Conservation (phyloP, 495 filamentous ascomycete species). For the Clavariopsis aquatica region DNA sequence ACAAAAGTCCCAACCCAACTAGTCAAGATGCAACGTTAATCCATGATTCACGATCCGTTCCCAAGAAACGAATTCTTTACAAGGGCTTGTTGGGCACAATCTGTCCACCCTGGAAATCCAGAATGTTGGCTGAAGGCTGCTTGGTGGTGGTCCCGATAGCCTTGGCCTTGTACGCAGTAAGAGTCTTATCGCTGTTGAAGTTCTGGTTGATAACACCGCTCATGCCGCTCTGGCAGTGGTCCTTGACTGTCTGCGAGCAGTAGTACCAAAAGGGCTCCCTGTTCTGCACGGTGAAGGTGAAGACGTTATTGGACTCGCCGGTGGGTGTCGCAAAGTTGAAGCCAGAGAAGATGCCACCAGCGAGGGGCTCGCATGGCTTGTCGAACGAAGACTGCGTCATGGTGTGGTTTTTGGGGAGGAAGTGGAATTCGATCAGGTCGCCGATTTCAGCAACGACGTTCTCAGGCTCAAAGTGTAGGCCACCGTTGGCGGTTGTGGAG, state of each 20-base stretch:
- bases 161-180: slow-evolving; percentile 35
- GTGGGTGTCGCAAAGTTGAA: slow-evolving; percentile 30
- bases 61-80: slow-evolving; percentile 15
- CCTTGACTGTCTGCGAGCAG: slow-evolving; percentile 30
- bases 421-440: slow-evolving; percentile 37
- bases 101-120: slow-evolving; percentile 8
- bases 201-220: slow-evolving; percentile 38
- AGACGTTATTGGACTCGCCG: slow-evolving; percentile 30
- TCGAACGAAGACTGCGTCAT: slow-evolving; percentile 36
- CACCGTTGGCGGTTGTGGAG: slow-evolving; percentile 24
- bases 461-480: slow-evolving; percentile 37
- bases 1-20: neutral
- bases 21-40: neutral
- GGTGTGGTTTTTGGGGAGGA: slow-evolving; percentile 39
- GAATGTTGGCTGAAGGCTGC: slow-evolving; percentile 3
- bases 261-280: slow-evolving; percentile 37
- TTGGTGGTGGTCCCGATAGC: neutral
- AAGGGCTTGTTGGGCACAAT: slow-evolving; percentile 25
- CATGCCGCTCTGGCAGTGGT: slow-evolving; percentile 40
- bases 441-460: slow-evolving; percentile 38
- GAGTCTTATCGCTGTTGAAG: slow-evolving; percentile 29
- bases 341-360: slow-evolving; percentile 34
- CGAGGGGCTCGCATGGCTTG: slow-evolving; percentile 35
- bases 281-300: slow-evolving; percentile 29
- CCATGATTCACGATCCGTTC: neutral